Evolutionary conservation across 2,329 filamentous ascomycete genomes (phyloP), one percentile per base, ranked within the genome.

Genomic region (Trichoderma lentiforme): DNA sequence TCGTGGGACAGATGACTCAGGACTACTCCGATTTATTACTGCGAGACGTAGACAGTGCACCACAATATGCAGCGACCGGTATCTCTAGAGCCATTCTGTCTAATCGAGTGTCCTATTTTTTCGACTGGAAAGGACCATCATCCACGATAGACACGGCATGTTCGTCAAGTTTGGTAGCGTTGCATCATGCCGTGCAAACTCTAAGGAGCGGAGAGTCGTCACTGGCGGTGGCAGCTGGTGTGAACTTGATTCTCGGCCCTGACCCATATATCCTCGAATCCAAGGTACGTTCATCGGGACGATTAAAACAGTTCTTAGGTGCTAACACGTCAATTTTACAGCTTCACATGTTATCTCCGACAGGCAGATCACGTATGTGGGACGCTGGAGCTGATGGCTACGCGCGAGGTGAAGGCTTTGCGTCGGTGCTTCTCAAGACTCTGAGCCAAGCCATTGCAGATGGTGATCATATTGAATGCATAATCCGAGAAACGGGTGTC

Each of bases 261-360:
- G 36, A 43, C 18, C 36, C 36, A 43, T 43, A 43, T 18, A 43
- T 43, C 36, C 36, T 43, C 7, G 36, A 43, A 43, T 43, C 36
- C 15, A 43, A 43, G 36, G 36, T 43, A 43, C 36, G 36, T 18
- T 18, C 1, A 43, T 18, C 15, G 7, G 6, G 15, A 18, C 36
- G 3, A 43, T 43, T 8, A 43, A 43, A 43, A 6, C 7, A 8
- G 6, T 43, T 3, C 18, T 43, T 6, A 6, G 15, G 18, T 18
- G 6, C 15, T 43, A 18, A 43, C 6, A 43, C 15, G 36, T 2
- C 15, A 5, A 24, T 7, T 61, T 36, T 21, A 61, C 32, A 43
- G 36, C 36, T 43, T 43, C 36, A 43, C 36, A 80, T 84, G 78
- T 74, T 85, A 1, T 81, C 80, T 3, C 76, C 80, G 0, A 79